phyloP scores from a whole-genome alignment of 2,329 filamentous ascomycete species.

The Cytospora schulzeri region DNA sequence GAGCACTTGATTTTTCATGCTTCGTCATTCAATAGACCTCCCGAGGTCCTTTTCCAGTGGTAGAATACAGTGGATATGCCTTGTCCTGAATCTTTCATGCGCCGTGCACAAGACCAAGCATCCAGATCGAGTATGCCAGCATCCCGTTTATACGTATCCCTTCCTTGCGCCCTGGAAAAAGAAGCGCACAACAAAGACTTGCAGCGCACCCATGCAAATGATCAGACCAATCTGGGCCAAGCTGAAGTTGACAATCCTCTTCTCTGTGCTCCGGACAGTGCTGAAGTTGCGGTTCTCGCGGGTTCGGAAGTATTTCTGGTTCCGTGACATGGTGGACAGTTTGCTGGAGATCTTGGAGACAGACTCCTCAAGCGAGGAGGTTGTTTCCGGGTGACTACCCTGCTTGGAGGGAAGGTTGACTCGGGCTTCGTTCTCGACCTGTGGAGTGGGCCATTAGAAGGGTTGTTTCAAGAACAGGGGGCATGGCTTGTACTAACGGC shows the following conservation, averaged over 20 bases:
- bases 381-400: slow-evolving; percentile 86
- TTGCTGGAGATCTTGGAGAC: slow-evolving; percentile 93
- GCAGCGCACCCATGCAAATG: slow-evolving; percentile 90
- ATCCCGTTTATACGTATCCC: slow-evolving; percentile 62
- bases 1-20: slow-evolving; percentile 15
- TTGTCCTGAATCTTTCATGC: slow-evolving; percentile 24
- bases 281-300: slow-evolving; percentile 99
- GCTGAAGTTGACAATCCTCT: slow-evolving; percentile 95
- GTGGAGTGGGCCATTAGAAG: slow-evolving; percentile 27
- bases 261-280: slow-evolving; percentile 94
- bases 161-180: slow-evolving; percentile 89
- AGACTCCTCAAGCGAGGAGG: slow-evolving; percentile 84
- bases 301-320: slow-evolving; percentile 99
- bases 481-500: slow-evolving; percentile 59
- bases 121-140: slow-evolving; percentile 16
- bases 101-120: slow-evolving; percentile 31
- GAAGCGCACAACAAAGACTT: slow-evolving; percentile 97
- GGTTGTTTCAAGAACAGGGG: neutral
- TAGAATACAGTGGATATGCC: slow-evolving; percentile 9
- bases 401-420: slow-evolving; percentile 85
- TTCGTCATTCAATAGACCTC: slow-evolving; percentile 29
- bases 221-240: slow-evolving; percentile 91
- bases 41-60: neutral
- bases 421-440: slow-evolving; percentile 90
- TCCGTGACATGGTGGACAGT: slow-evolving; percentile 89